Base-by-base conservation (phyloP, 805 yeast species). In the Wickerhamomyces canadensis region DNA sequence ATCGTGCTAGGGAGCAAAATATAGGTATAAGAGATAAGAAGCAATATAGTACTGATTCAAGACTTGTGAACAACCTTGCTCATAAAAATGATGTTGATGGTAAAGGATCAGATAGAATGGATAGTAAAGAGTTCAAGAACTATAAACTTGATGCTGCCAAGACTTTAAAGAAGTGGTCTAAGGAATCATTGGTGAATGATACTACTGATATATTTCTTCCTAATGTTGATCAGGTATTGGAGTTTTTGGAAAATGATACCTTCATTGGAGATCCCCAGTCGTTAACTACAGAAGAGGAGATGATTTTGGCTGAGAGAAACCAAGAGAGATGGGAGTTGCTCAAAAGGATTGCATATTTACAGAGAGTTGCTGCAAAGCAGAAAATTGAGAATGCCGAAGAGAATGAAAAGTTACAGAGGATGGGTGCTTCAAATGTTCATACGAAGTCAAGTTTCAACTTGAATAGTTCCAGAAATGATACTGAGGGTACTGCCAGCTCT, bases 1-100 rank as follows among this genome's bases (percentile, higher is more conserved):
- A 85, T 53, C 70, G 94, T 51, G 94, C 96, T 0, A 96, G 97
- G 21, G 82, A 73, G 38, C 95, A 86, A 21, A 91, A 91, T 54
- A 62, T 66, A 27, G 98, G 98, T 36, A 73, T 91, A 16, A 66
- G 95, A 39, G 96, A 88, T 41, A 77, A 75, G 53, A 91, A 91
- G 63, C 76, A 78, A 38, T 76, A 78, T 36, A 85, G 96, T 8
- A 70, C 80, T 1, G 98, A 91, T 58, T 72, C 89, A 1, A 74
- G 98, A 55, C 79, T 89, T 25, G 79, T 79, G 33, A 77, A 78
- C 25, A 83, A 72, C 49, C 63, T 63, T n/a, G 59, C 55, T 11
- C 96, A 89, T 57, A 64, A 67, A 41, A 65, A 66, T 12, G 96
- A 89, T 56, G 89, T 89, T 10, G 73, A 65, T 9, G 97, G 97